Evolutionary conservation across 1,284 basidiomycete species (phyloP), one percentile per base, ranked within the genome.

Genomic region (Pascua guehoae): DNA sequence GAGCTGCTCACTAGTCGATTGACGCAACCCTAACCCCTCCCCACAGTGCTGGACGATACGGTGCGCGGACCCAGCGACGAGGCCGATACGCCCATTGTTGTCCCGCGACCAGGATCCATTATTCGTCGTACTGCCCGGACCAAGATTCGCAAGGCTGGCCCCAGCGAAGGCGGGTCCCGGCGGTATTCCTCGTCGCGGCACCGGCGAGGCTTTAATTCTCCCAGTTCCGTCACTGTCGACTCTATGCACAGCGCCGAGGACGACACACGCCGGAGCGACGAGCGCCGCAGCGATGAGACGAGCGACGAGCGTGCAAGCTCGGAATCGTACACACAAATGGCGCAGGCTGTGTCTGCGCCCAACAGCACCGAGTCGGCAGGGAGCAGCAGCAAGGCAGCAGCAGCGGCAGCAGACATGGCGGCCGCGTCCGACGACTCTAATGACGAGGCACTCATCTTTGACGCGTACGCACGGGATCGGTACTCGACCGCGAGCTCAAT

Each of bases 91-190:
- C 94, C 93, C 32, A 88, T 96, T 66, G 88, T 96, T 58, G 85
- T 93, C 7, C 90, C 89, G 39, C 86, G 87, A 47, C 91, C 90
- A 1, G 89, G 89, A 12, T 74, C 88, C 73, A 92, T 94, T 66
- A 81, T 98, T 12, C 89, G 92, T 37, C 87, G 95, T 47, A 86
- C 91, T 12, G 92, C 91, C 9, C 86, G 94, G 17, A 98, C 95
- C 4, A 94, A 93, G 80, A 96, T 97, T 68, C 86, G 95, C 54
- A 98, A 97, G 78, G 81, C 86, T n/a, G 73, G 87, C 18, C 81
- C 83, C 11, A 88, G 87, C 17, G 90, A 88, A 71, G 87, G 85
- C 5, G 86, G 85, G 46, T 87, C 87, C 3, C 88, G 89, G 81
- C 86, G 90, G 15, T 94, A 93, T 76, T 76, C 74, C 7, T 72